These are phyloP conservation scores for Zychaea mexicana DNA, from an alignment of 371 early-diverging fungal species.

Conservation along the genomic window DNA sequence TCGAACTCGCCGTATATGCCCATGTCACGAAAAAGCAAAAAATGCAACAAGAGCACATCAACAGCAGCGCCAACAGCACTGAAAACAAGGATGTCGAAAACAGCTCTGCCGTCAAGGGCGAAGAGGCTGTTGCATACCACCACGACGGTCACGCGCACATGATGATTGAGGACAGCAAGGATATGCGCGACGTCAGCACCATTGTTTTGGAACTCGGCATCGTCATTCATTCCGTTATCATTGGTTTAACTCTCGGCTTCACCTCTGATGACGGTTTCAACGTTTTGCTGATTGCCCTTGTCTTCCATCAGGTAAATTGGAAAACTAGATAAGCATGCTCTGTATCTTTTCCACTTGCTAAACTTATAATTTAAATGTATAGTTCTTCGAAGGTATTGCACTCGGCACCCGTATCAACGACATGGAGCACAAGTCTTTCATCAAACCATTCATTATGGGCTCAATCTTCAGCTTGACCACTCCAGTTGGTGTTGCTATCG, in stretches of 20 bases:
- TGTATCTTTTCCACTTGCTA: neutral
- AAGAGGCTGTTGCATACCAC: neutral
- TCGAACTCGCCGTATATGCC: constrained; percentile 35
- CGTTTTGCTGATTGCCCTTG: constrained; percentile 77
- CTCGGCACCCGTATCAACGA: constrained; percentile 64
- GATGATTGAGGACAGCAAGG: neutral
- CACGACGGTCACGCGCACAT: neutral
- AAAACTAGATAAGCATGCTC: no score
- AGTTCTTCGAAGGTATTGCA: constrained; percentile 72
- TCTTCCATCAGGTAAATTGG: constrained; percentile 85
- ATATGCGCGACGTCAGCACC: constrained; percentile 32
- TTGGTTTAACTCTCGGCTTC: constrained; percentile 82
- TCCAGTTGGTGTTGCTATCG: constrained; percentile 71
- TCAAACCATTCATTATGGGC: constrained; percentile 50
- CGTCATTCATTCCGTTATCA: constrained; percentile 83
- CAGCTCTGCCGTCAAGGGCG: neutral
- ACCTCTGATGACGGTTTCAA: constrained; percentile 64
- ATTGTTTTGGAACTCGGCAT: constrained; percentile 86
- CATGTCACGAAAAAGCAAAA: constrained; percentile 21
- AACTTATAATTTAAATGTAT: neutral
- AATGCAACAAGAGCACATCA: neutral
- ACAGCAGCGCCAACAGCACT: neutral
- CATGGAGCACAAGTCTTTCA: constrained; percentile 44
- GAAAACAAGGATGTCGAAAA: constrained; percentile 5
- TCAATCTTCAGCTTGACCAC: constrained; percentile 63